These are phyloP conservation scores for Colletotrichum higginsianum DNA, from an alignment of 2,329 filamentous ascomycete genomes.

Conservation along the genomic window DNA sequence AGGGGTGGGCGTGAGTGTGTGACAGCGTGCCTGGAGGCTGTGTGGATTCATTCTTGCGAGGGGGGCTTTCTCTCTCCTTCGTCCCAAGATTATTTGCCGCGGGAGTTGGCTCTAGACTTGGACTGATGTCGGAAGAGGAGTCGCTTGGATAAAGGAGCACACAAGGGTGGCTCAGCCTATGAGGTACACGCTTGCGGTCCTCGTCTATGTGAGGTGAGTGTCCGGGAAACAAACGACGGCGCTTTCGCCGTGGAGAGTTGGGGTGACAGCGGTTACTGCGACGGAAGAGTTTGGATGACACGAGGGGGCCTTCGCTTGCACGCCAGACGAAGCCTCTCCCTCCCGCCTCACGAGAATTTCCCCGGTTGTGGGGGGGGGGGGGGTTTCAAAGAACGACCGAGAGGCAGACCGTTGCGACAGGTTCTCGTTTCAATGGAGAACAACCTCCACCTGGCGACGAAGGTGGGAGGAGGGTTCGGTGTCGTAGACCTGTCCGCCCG, in stretches of 20 bases:
- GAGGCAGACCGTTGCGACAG: slow-evolving; percentile 2
- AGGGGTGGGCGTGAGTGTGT: neutral
- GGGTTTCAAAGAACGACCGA: neutral
- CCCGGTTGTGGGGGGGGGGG: neutral
- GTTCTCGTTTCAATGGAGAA: slow-evolving; percentile 2
- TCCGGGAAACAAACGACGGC: slow-evolving; percentile 20
- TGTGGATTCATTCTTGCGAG: neutral
- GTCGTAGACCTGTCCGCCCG: slow-evolving; percentile 12
- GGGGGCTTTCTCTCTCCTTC: neutral
- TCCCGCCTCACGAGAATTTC: too few relatives aligned
- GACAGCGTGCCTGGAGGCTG: neutral
- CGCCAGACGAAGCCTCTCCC: neutral
- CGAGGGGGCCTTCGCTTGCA: neutral
- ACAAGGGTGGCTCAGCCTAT: neutral
- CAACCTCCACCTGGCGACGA: neutral
- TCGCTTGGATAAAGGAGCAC: neutral
- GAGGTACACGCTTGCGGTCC: neutral
- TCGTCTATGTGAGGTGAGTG: neutral
- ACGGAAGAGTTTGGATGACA: slow-evolving; percentile 25
- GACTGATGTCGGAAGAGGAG: neutral
- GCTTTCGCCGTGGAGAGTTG: slow-evolving; percentile 8
- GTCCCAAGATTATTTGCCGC: neutral
- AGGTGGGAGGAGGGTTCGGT: neutral
- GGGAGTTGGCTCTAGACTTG: neutral
- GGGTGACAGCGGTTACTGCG: slow-evolving; percentile 34